Evolutionary conservation across 768 basidiomycete species (phyloP).

Genomic region (Neoboletus magnificus): DNA sequence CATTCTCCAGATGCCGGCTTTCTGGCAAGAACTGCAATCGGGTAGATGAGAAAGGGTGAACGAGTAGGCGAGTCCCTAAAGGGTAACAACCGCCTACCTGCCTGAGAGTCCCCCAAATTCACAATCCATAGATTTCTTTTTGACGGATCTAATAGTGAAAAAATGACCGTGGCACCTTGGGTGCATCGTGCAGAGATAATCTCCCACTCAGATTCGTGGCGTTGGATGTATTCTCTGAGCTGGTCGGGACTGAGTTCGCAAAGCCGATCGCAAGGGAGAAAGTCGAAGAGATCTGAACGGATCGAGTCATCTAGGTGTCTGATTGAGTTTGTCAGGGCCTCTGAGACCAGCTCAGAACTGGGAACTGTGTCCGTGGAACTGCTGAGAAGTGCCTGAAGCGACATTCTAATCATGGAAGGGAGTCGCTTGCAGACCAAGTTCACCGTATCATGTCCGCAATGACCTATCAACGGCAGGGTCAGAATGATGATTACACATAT

Average conservation of each 20-base stretch:
- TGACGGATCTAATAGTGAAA: constrained; percentile 30
- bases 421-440: constrained; percentile 41
- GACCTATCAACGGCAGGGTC: constrained; percentile 34
- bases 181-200: constrained; percentile 31
- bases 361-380: constrained; percentile 19
- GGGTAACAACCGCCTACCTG: constrained; percentile 21
- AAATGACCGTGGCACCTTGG: constrained; percentile 32
- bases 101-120: constrained; percentile 36
- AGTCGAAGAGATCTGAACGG: constrained; percentile 39
- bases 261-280: constrained; percentile 40
- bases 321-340: constrained; percentile 38
- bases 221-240: constrained; percentile 39
- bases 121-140: constrained; percentile 32
- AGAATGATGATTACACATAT: constrained; percentile 26
- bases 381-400: constrained; percentile 36
- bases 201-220: constrained; percentile 37
- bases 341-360: constrained; percentile 36
- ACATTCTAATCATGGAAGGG: constrained; percentile 38
- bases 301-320: constrained; percentile 42
- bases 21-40: constrained; percentile 20
- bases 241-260: constrained; percentile 36
- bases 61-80: constrained; percentile 1
- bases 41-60: not conserved
- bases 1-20: constrained; percentile 20
- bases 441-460: constrained; percentile 47